Percentiles rank a stretch among this genome's conserved stretches.
phyloP scores from a whole-genome alignment of 75 land plant species.

The Azolla pinnata region DNA sequence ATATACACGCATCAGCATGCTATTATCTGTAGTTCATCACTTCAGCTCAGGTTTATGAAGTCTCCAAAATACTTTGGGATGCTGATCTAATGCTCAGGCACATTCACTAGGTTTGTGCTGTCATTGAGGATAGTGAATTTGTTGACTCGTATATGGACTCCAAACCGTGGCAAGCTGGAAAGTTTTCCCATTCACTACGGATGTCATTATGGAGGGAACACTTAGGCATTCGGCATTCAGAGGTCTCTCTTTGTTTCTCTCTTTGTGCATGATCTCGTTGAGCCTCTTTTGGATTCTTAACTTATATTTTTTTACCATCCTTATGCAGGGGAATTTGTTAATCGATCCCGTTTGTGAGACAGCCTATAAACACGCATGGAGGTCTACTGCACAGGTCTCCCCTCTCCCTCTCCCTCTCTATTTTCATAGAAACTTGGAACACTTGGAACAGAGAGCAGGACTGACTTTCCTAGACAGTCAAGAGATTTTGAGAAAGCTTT shows the following conservation, averaged over 20 bases:
- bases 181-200: constrained; percentile 68
- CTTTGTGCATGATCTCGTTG: background rate
- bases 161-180: constrained; percentile 88
- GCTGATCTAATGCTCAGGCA: too few relatives aligned
- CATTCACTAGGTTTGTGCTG: constrained; percentile 84
- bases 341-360: constrained; percentile 29
- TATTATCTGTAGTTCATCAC: too few relatives aligned
- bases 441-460: too few relatives aligned
- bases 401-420: background rate
- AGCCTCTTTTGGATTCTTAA: background rate
- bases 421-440: too few relatives aligned
- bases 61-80: too few relatives aligned
- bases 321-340: constrained; percentile 8
- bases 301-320: background rate
- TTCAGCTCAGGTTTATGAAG: too few relatives aligned
- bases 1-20: too few relatives aligned
- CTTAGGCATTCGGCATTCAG: constrained; percentile 58
- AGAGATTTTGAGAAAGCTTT: too few relatives aligned
- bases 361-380: constrained; percentile 30
- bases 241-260: constrained; percentile 26
- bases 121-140: constrained; percentile 79
- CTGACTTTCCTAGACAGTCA: too few relatives aligned
- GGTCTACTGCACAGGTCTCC: constrained; percentile 18
- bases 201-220: constrained; percentile 91
- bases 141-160: constrained; percentile 74